Base-by-base conservation (phyloP, 805 yeast genomes). In the Cyberlindnera samutprakarnensis region DNA sequence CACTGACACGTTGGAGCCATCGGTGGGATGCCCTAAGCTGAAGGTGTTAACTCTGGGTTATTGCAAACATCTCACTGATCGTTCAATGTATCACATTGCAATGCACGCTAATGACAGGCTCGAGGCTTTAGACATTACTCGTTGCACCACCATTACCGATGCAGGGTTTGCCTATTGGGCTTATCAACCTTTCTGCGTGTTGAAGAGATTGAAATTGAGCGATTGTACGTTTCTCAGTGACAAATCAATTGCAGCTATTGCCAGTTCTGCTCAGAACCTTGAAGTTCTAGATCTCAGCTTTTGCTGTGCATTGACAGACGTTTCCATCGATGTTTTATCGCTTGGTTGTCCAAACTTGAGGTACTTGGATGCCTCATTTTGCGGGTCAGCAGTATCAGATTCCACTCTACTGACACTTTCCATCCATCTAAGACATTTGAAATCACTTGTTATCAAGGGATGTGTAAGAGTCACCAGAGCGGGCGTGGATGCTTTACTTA, bases 301-400 rank as follows among this genome's bases (percentile, higher is more conserved):
- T 46, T 82, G 92, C 51, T 81, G 90, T 56, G 78, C 84, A 3
- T 54, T 82, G 28, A 71, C 82, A 8, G 88, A 82, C 47, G 66
- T 72, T 23, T 67, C 88, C 3, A 61, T 82, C 18, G 85, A 81
- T 41, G 73, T 78, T 2, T 53, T 82, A 14, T 68, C 81, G 39
- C 56, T 76, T 13, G 81, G 83, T n/a, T 79, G 86, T 47, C 77
- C 72, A 30, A 53, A 62, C 6, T 53, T 82, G 37, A 52, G 61
- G 26, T 53, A 56, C 14, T 56, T 82, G 38, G 78, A 78, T 43
- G 51, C 81, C 21, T 74, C 84, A 8, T 82, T 79, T 47, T 82
- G 90, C 55, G 90, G 90, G 4, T 69, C 81, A 19, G 88, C 90
- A 1, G 86, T 82, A 5, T 75, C 85, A 46, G 90, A 82, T 45